Conservation (phyloP, 352 stramenopile species). For the Globisporangium solare region DNA sequence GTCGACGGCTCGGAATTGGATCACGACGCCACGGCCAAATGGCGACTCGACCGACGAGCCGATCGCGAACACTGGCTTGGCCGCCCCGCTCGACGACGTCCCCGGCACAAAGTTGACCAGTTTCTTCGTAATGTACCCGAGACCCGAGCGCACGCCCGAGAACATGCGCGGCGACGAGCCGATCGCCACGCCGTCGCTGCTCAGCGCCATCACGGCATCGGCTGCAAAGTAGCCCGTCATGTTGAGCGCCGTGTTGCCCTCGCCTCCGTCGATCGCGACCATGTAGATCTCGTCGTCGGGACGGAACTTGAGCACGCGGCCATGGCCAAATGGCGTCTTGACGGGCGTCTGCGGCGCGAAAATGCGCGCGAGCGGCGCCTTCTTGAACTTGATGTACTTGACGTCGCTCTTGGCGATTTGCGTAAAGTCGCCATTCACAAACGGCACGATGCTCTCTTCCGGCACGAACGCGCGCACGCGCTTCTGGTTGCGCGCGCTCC, state of each 20-base stretch:
- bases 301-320: slow-evolving; percentile 57
- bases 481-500: slow-evolving; percentile 31
- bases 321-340: slow-evolving; percentile 76
- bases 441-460: slow-evolving; percentile 45
- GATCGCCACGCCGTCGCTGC: slow-evolving; percentile 28
- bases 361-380: slow-evolving; percentile 31
- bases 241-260: slow-evolving; percentile 32
- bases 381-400: slow-evolving; percentile 56
- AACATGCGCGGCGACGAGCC: slow-evolving; percentile 65
- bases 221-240: slow-evolving; percentile 44
- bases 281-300: slow-evolving; percentile 67
- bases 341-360: slow-evolving; percentile 52
- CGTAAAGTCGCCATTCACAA: slow-evolving; percentile 32
- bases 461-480: slow-evolving; percentile 50
- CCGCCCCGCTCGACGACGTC: slow-evolving; percentile 7
- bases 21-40: slow-evolving; percentile 65
- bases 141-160: slow-evolving; percentile 56
- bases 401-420: slow-evolving; percentile 36
- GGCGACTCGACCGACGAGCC: slow-evolving; percentile 64
- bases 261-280: slow-evolving; percentile 38
- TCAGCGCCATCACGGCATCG: slow-evolving; percentile 40
- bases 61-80: slow-evolving; percentile 48
- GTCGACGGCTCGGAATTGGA: slow-evolving; percentile 58
- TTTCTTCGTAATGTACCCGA: slow-evolving; percentile 80
- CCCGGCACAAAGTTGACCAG: slow-evolving; percentile 70